A percentile compares a stretch with the other conserved stretches of the same genome.
phyloP scores from a whole-genome alignment of 2,329 filamentous ascomycete species.

The Calonectria ilicicola region DNA sequence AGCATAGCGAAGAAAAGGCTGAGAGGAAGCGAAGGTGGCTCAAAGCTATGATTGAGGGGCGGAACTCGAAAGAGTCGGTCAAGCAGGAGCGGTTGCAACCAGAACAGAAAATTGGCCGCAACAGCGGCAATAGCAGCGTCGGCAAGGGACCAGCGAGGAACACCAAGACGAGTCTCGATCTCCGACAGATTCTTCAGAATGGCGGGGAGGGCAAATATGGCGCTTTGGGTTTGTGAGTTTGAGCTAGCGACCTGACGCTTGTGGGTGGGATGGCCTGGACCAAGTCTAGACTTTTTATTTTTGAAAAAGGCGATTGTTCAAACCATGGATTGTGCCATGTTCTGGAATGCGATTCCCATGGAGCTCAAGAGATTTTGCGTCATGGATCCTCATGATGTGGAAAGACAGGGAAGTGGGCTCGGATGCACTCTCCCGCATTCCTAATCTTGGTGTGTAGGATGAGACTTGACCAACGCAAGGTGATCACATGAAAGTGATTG shows the following conservation, averaged over 20 bases:
- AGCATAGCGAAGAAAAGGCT: conserved; percentile 45
- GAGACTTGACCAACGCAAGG: not conserved
- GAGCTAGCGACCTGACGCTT: not conserved
- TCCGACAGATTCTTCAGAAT: conserved; percentile 43
- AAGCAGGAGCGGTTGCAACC: conserved; percentile 17
- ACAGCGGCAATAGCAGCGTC: not conserved
- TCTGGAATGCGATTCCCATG: conserved; percentile 39
- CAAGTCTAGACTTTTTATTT: conserved; percentile 22
- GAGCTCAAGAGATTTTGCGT: conserved; percentile 17
- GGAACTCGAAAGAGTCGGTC: conserved; percentile 6
- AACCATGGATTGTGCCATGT: conserved; percentile 26
- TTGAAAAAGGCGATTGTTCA: conserved; percentile 25
- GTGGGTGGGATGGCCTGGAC: conserved; percentile 26
- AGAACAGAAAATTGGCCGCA: not conserved
- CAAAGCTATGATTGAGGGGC: conserved; percentile 30
- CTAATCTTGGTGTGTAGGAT: not conserved
- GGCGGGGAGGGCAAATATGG: conserved; percentile 48
- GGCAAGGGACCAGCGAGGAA: conserved; percentile 20
- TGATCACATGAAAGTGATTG: conserved; percentile 7
- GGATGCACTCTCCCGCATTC: not conserved
- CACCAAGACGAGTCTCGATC: conserved; percentile 33
- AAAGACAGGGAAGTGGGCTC: not conserved
- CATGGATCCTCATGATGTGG: conserved; percentile 10
- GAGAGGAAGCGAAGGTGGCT: conserved; percentile 43
- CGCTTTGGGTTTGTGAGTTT: conserved; percentile 49